Evolutionary conservation across 768 basidiomycete species (phyloP).

Genomic region (Suillus clintonianus): DNA sequence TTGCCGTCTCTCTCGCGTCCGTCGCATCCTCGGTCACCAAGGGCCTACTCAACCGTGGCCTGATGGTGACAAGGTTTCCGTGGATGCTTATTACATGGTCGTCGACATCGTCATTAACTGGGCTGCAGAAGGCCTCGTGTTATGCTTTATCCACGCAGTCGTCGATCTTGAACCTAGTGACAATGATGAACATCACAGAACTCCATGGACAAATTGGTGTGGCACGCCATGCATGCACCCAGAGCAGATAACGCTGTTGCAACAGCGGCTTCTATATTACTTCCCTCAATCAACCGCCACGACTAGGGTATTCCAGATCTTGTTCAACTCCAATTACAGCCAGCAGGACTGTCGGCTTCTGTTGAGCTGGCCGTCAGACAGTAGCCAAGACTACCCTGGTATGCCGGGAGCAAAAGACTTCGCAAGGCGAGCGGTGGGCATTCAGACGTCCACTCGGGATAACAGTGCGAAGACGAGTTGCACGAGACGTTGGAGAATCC

Average conservation of each 20-base stretch:
- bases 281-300: conserved; percentile 52
- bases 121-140: conserved; percentile 83
- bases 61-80: conserved; percentile 66
- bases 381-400: conserved; percentile 38
- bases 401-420: conserved; percentile 47
- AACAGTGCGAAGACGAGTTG: conserved; percentile 85
- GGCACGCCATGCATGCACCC: conserved; percentile 66
- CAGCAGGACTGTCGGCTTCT: conserved; percentile 56
- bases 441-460: conserved; percentile 52
- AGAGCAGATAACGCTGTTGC: conserved; percentile 62
- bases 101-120: conserved; percentile 90
- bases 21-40: conserved; percentile 68
- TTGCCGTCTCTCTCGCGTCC: conserved; percentile 73
- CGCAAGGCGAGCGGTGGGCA: conserved; percentile 64
- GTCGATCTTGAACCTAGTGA: conserved; percentile 69
- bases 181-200: conserved; percentile 75
- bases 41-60: conserved; percentile 56
- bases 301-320: conserved; percentile 77
- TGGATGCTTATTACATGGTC: conserved; percentile 79
- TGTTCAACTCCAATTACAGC: conserved; percentile 46
- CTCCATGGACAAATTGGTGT: conserved; percentile 88
- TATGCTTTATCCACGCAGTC: conserved; percentile 87
- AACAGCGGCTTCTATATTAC: conserved; percentile 55
- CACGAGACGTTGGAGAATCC: conserved; percentile 79
- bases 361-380: conserved; percentile 78